phyloP scores from a whole-genome alignment of 495 filamentous ascomycete species.

The Aspergillus biplanus region DNA sequence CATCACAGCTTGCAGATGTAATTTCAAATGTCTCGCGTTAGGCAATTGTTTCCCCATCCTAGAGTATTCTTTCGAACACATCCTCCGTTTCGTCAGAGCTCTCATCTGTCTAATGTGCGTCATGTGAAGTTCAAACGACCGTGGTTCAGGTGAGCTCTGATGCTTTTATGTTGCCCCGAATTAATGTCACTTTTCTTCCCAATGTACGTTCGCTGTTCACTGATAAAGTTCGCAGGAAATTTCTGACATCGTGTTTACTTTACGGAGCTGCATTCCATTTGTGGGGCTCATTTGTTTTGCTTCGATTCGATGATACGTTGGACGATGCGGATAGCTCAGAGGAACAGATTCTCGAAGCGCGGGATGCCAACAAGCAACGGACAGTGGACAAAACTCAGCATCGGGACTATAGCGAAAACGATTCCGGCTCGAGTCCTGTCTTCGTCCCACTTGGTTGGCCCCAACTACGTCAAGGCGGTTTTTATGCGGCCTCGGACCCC shows the following conservation, averaged over 20 bases:
- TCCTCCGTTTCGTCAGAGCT: conserved; percentile 22
- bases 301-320: conserved; percentile 42
- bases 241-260: conserved; percentile 37
- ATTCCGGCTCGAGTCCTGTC: conserved; percentile 40
- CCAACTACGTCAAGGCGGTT: conserved; percentile 50
- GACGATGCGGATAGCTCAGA: conserved; percentile 25
- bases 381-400: conserved; percentile 23
- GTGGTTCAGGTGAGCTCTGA: conserved; percentile 40
- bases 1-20: conserved; percentile 14
- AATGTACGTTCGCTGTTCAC: neutral
- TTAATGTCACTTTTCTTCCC: neutral
- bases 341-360: conserved; percentile 6
- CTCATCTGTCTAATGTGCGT: conserved; percentile 31
- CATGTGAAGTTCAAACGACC: conserved; percentile 45
- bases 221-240: conserved; percentile 30
- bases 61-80: conserved; percentile 31
- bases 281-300: conserved; percentile 41
- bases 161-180: neutral
- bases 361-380: neutral
- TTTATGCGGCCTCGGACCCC: conserved; percentile 65
- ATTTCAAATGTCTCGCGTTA: conserved; percentile 45
- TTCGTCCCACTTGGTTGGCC: conserved; percentile 70
- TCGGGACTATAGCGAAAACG: conserved; percentile 13
- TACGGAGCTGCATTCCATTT: conserved; percentile 45
- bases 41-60: conserved; percentile 35